These are phyloP conservation scores for Haplosporangium sp. DNA, from an alignment of 371 early-diverging fungal species.

Conservation along the genomic window DNA sequence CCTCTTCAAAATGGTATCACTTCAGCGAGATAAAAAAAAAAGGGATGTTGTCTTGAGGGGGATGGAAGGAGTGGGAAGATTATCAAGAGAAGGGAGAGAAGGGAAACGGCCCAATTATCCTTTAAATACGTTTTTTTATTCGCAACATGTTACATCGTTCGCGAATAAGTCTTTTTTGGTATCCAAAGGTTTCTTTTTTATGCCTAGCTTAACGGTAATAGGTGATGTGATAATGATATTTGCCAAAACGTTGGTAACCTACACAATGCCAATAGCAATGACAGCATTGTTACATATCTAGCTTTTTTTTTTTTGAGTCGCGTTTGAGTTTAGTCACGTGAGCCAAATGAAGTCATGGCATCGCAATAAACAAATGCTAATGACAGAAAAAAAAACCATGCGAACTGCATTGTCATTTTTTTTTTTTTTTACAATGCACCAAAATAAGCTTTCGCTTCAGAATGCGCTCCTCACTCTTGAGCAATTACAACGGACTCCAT, in stretches of 20 bases:
- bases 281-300: neutral
- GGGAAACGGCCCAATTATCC: neutral
- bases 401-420: neutral
- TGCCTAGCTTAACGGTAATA: neutral
- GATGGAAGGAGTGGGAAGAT: neutral
- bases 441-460: constrained; percentile 65
- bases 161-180: neutral
- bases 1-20: neutral
- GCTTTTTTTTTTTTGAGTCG: neutral
- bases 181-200: neutral
- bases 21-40: too few relatives aligned
- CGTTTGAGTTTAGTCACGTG: neutral
- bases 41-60: too few relatives aligned
- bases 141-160: too few relatives aligned
- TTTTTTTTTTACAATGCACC: constrained; percentile 19
- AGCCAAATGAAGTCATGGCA: neutral
- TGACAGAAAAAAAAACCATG: too few relatives aligned
- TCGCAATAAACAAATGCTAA: too few relatives aligned
- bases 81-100: neutral
- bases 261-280: neutral
- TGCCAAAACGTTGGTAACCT: neutral
- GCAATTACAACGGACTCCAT: constrained; percentile 76
- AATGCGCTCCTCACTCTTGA: constrained; percentile 81
- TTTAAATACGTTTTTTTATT: too few relatives aligned
- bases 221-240: constrained; percentile 1